Evolutionary conservation across 78 protist genomes (phyloP).

Genomic region (Paulinella micropora): DNA sequence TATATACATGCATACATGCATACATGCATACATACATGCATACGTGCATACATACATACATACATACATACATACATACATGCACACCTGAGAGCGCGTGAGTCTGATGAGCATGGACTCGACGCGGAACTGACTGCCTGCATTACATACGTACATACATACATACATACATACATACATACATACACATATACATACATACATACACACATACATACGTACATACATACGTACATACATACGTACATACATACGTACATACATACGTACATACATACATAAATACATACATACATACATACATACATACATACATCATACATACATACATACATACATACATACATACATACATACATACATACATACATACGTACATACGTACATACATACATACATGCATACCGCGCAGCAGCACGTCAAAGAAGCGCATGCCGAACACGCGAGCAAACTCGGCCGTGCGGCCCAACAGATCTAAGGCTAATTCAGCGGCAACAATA

Average conservation of each 20-base stretch:
- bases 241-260: neutral
- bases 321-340: too few relatives aligned
- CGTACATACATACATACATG: neutral
- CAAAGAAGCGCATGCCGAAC: slow-evolving; percentile 69
- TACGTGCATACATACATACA: neutral
- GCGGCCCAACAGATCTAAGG: slow-evolving; percentile 47
- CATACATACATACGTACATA: too few relatives aligned
- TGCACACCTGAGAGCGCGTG: neutral
- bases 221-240: neutral
- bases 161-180: neutral
- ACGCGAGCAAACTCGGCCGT: slow-evolving; percentile 71
- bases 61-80: neutral
- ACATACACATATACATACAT: neutral
- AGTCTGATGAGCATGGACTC: neutral
- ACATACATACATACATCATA: too few relatives aligned
- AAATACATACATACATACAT: neutral
- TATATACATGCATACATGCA: neutral
- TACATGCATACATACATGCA: neutral
- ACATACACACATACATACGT: neutral
- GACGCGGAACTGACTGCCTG: neutral
- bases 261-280: neutral
- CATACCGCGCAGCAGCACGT: neutral
- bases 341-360: too few relatives aligned
- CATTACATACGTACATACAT: neutral
- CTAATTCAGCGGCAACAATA: too few relatives aligned